phyloP scores from a whole-genome alignment of 179 eudicot species.

The Beta lomatogona region DNA sequence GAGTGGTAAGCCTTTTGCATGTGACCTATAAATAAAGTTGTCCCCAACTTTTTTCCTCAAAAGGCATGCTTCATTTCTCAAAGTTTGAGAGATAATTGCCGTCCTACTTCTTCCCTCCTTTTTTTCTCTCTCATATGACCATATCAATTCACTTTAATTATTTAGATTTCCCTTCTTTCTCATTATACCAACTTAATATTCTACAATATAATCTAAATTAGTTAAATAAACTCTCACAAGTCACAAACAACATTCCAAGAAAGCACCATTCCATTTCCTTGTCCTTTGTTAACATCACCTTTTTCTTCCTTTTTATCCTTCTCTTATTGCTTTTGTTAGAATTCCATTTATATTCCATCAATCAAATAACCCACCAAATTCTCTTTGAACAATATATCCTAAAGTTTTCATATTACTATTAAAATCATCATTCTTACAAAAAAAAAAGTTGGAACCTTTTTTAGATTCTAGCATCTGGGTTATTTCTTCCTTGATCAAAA shows the following conservation, averaged over 20 bases:
- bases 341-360: background rate
- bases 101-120: background rate
- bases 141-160: conserved; percentile 13
- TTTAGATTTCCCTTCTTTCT: background rate
- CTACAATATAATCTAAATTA: background rate
- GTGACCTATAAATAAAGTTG: conserved; percentile 31
- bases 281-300: conserved; percentile 18
- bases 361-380: background rate
- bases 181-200: background rate
- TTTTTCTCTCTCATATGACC: background rate
- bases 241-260: conserved; percentile 6
- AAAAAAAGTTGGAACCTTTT: conserved; percentile 14
- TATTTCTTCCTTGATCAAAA: conserved; percentile 20
- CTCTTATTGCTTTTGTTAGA: background rate
- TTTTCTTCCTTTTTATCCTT: background rate
- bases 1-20: conserved; percentile 28
- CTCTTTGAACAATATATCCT: background rate
- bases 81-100: conserved; percentile 21
- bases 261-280: conserved; percentile 3
- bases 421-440: background rate
- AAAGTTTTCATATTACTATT: background rate
- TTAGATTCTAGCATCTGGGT: conserved; percentile 28
- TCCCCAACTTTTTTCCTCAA: conserved; percentile 29
- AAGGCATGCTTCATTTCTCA: conserved; percentile 34
- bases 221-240: conserved; percentile 8